Evolutionary conservation across 108 stramenopile genomes (phyloP), one percentile per base, ranked within the genome.

Genomic region (Aurantiochytrium sp.): DNA sequence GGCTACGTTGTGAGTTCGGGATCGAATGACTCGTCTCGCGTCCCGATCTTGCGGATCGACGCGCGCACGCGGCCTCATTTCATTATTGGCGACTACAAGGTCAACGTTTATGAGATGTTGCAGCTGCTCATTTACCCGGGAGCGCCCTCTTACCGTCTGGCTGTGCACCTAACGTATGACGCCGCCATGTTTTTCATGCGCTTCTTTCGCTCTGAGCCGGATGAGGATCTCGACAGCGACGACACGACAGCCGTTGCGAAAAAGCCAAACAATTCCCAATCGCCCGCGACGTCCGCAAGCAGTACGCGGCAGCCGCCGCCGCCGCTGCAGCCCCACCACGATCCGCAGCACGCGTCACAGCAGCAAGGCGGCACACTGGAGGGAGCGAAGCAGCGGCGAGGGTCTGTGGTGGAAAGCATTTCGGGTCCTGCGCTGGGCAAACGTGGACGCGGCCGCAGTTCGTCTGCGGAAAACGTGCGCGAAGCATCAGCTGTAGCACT

Each of bases 81-180:
- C 18, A 83, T 83, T n/a, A 18, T 83, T 5, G 73, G 44, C 19
- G 73, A 83, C 45, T 83, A 83, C 28, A 83, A 83, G 73, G 73
- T 83, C 18, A 83, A 83, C 73, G 73, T 83, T 5, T 83, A 83
- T 23, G 73, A 83, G 23, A 83, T 83, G 73, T 44, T 83, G 44
- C 73, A 83, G 2, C 12, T 83, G 23, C 73, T 83, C 73, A 51
- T 83, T 53, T 83, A 83, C 4, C 73, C 73, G 8, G 49, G 51
- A 45, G 73, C 73, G 51, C 44, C 49, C 18, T 47, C 49, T n/a
- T 83, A 83, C n/a, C 44, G 73, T 23, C 21, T 83, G 49, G 44
- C 73, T 10, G 73, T 83, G 12, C 73, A 83, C 45, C 51, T 83
- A 18, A 83, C 73, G 6, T 83, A 83, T n/a, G 73, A 83, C 21